phyloP scores from a whole-genome alignment of 2,329 filamentous ascomycete genomes.

The Scedosporium boydii region DNA sequence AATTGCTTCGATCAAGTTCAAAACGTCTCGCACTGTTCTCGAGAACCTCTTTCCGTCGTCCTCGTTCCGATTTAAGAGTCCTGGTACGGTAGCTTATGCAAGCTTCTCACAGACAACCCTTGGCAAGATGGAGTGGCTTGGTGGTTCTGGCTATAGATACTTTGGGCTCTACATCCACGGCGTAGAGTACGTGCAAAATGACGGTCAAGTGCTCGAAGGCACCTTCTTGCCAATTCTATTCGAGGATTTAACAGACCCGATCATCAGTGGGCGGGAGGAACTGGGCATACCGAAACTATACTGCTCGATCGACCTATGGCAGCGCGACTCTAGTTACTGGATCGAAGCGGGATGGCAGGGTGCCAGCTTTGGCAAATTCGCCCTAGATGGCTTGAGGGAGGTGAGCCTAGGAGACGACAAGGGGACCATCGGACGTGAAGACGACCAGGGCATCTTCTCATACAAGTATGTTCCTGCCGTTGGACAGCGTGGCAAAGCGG shows the following conservation, averaged over 20 bases:
- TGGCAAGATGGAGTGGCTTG: slow-evolving; percentile 47
- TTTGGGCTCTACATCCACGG: slow-evolving; percentile 54
- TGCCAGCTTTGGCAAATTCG: slow-evolving; percentile 27
- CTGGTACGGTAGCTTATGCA: slow-evolving; percentile 30
- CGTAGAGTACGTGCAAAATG: slow-evolving; percentile 41
- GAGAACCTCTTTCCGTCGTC: slow-evolving; percentile 33
- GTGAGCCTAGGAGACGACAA: slow-evolving; percentile 14
- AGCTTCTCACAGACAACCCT: slow-evolving; percentile 32
- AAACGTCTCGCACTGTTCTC: slow-evolving; percentile 35
- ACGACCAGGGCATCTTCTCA: slow-evolving; percentile 38
- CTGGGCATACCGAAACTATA: slow-evolving; percentile 50
- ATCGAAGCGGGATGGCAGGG: slow-evolving; percentile 32
- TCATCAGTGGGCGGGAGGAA: slow-evolving; percentile 48
- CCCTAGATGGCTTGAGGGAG: slow-evolving; percentile 22
- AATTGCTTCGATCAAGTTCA: slow-evolving; percentile 37
- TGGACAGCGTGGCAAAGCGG: slow-evolving; percentile 37
- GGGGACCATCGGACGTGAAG: slow-evolving; percentile 13
- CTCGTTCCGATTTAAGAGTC: slow-evolving; percentile 27
- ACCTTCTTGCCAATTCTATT: slow-evolving; percentile 47
- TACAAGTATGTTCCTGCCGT: slow-evolving; percentile 48
- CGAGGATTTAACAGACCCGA: slow-evolving; percentile 47
- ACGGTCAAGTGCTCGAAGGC: slow-evolving; percentile 33
- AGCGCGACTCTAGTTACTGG: slow-evolving; percentile 20
- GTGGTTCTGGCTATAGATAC: slow-evolving; percentile 44
- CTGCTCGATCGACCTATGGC: slow-evolving; percentile 32